A percentile compares a stretch with the other conserved stretches of the same genome.
These are phyloP conservation scores for Cercospora brassicicola DNA, from an alignment of 2,329 filamentous ascomycete genomes.

Conservation along the genomic window DNA sequence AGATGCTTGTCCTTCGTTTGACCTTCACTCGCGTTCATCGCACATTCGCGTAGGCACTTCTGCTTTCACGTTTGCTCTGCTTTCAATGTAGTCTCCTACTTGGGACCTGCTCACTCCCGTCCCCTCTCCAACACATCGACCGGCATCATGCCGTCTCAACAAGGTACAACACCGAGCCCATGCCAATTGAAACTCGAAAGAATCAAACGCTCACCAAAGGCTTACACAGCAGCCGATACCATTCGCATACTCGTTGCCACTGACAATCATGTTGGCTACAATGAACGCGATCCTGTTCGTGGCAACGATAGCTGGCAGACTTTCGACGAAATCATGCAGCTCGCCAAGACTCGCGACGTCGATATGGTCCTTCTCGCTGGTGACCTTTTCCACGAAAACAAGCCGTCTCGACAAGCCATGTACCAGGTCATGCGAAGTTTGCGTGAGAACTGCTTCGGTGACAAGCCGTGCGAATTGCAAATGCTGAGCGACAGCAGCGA, in stretches of 20 bases:
- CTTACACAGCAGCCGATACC: conserved; percentile 65
- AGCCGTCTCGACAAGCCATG: conserved; percentile 91
- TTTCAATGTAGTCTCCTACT: neutral
- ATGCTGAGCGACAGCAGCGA: conserved; percentile 91
- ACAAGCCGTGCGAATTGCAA: conserved; percentile 93
- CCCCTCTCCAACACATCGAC: neutral
- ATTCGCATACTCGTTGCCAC: conserved; percentile 93
- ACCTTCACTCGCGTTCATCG: conserved; percentile 1
- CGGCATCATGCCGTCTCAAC: conserved; percentile 9
- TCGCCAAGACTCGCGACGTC: conserved; percentile 84
- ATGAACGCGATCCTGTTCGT: conserved; percentile 89
- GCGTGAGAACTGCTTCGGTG: conserved; percentile 87
- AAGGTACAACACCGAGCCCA: conserved; percentile 11
- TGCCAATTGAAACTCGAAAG: conserved; percentile 6
- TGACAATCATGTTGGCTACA: conserved; percentile 96
- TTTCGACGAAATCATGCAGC: conserved; percentile 91
- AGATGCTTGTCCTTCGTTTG: neutral
- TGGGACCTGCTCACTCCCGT: neutral
- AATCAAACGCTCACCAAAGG: conserved; percentile 13
- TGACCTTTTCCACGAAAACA: conserved; percentile 97
- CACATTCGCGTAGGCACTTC: neutral
- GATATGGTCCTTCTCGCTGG: conserved; percentile 96
- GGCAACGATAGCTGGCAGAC: conserved; percentile 95
- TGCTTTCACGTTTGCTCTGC: neutral
- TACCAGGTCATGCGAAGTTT: conserved; percentile 96